phyloP scores from a whole-genome alignment of 768 basidiomycete species.

The Mycena crocata region DNA sequence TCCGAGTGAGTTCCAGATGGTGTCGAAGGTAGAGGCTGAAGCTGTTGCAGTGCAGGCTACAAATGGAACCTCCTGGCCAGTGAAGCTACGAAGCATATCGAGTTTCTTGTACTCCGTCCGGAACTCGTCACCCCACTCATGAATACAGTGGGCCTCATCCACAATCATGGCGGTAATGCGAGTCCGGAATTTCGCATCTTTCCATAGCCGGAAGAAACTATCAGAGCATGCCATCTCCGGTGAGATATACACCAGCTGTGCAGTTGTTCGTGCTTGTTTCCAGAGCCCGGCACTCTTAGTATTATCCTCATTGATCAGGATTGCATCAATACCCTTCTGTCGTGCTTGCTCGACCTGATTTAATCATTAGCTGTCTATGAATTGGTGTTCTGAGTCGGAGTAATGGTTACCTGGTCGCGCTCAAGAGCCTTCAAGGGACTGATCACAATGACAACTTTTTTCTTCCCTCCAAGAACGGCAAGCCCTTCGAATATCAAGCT shows the following conservation, averaged over 20 bases:
- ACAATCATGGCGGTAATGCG: slow-evolving; percentile 40
- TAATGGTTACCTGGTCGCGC: slow-evolving; percentile 37
- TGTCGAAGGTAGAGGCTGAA: slow-evolving; percentile 38
- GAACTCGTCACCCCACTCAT: slow-evolving; percentile 48
- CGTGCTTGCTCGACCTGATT: slow-evolving; percentile 41
- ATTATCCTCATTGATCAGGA: slow-evolving; percentile 31
- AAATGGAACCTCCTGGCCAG: slow-evolving; percentile 43
- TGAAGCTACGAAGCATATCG: slow-evolving; percentile 34
- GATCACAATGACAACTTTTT: slow-evolving; percentile 38
- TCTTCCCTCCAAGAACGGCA: slow-evolving; percentile 30
- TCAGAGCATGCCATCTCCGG: slow-evolving; percentile 38
- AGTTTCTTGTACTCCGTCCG: slow-evolving; percentile 40
- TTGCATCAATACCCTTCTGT: slow-evolving; percentile 29
- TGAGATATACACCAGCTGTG: slow-evolving; percentile 31
- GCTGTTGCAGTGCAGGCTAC: slow-evolving; percentile 43
- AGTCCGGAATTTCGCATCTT: slow-evolving; percentile 39
- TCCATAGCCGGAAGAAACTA: slow-evolving; percentile 43
- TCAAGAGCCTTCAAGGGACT: slow-evolving; percentile 44
- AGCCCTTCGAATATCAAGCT: slow-evolving; percentile 43
- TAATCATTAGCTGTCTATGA: not conserved
- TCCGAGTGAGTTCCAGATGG: slow-evolving; percentile 39
- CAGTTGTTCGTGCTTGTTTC: not conserved
- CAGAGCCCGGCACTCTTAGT: not conserved
- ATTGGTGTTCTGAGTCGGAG: not conserved
- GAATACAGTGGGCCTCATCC: slow-evolving; percentile 49